Conservation (phyloP, 441 rosid genomes). For the Manihot esculenta region DNA sequence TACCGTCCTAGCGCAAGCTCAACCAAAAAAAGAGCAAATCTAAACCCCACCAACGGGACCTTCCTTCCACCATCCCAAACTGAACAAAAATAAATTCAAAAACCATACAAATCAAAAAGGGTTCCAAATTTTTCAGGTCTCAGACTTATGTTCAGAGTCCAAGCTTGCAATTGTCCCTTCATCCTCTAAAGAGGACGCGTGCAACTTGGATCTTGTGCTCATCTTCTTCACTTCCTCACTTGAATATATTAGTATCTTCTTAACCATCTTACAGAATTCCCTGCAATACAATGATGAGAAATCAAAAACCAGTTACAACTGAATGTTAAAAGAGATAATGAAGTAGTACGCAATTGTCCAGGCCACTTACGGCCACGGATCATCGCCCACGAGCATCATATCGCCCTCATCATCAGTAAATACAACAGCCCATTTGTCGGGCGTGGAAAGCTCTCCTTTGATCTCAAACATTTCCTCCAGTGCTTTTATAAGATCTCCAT, state of each 20-base stretch:
- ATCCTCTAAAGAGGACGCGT: constrained; percentile 43
- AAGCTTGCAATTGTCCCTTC: constrained; percentile 41
- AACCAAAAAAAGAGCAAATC: constrained; percentile 26
- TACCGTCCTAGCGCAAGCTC: constrained; percentile 25
- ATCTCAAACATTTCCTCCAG: constrained; percentile 88
- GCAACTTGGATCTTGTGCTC: constrained; percentile 44
- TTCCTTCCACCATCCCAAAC: constrained; percentile 15
- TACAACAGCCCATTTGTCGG: constrained; percentile 72
- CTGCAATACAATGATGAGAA: constrained; percentile 34
- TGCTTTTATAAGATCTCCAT: constrained; percentile 57
- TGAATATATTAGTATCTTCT: constrained; percentile 66
- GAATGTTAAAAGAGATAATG: not conserved
- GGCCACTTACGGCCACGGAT: constrained; percentile 83
- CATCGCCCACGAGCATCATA: constrained; percentile 85
- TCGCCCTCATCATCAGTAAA: constrained; percentile 88
- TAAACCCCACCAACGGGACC: constrained; percentile 20
- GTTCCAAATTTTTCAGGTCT: constrained; percentile 16
- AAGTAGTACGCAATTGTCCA: not conserved
- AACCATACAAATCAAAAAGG: constrained; percentile 1
- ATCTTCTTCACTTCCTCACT: constrained; percentile 74
- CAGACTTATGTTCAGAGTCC: constrained; percentile 45
- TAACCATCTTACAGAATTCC: constrained; percentile 92
- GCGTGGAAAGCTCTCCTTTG: constrained; percentile 57
- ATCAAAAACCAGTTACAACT: not conserved
- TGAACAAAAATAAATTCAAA: constrained; percentile 13